Evolutionary conservation across 2,329 filamentous ascomycete species (phyloP), one percentile per base, ranked within the genome.

Genomic region (Acrodontium crateriforme): DNA sequence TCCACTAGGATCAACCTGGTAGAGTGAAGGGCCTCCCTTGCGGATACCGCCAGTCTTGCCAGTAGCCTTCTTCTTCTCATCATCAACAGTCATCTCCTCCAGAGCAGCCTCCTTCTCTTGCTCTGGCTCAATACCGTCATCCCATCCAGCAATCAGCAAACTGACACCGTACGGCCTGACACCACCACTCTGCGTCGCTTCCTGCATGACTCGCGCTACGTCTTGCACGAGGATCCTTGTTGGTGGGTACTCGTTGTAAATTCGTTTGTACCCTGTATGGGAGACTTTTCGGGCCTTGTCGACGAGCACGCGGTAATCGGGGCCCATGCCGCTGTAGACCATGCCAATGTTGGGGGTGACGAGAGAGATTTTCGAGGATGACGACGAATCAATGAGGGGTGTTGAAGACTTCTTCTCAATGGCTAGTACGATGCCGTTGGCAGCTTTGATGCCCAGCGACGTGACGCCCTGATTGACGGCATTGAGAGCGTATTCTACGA

Each of bases 211-310:
- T 40, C 84, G 74, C 35, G 89, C 89, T 32, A 98, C 85, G 51
- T 98, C 89, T 62, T 98, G 89, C 32, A 98, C 89, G 63, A 98
- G 72, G 78, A 98, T 98, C 57, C 89, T 77, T 32, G 89, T 98
- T 5, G 89, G 89, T n/a, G 89, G 89, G 65, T 98, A 98, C 65
- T 98, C 89, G 63, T 98, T 98, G 69, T 98, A 98, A 65, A 98
- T 85, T 59, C 89, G 83, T 74, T 98, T 98, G 75, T 98, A 98
- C 58, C 77, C 79, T 25, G 89, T 92, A 64, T 98, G 89, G 31
- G 85, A 93, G 44, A 94, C 89, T 62, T 95, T 98, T 54, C 89
- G 84, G 46, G 89, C 89, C 60, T 85, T 87, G 67, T 98, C 89
- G 46, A 95, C 89, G 30, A 98, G 71, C 32, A 98, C 83, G 58